Conservation (phyloP, 805 yeast genomes). For the Candida sakaeoensis region DNA sequence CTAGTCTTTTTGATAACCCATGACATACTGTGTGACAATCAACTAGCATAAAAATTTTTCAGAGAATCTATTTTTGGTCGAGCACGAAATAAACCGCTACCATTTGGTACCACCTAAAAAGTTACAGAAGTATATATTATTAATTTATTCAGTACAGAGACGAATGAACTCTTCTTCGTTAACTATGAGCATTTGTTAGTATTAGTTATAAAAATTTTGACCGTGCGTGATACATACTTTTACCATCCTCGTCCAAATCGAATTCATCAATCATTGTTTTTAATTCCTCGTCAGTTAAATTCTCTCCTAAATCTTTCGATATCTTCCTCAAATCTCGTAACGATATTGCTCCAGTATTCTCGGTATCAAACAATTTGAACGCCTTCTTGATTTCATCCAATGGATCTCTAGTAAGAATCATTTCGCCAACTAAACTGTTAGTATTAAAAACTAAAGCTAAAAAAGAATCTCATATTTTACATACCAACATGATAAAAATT, state of each 20-base stretch:
- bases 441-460: conserved; percentile 12
- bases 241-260: conserved; percentile 95
- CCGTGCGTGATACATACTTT: conserved; percentile 59
- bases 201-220: too few relatives aligned
- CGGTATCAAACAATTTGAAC: conserved; percentile 84
- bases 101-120: neutral
- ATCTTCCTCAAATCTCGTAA: conserved; percentile 81
- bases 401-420: conserved; percentile 86
- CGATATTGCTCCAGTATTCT: conserved; percentile 79
- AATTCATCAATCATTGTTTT: conserved; percentile 97
- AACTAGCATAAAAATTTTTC: conserved; percentile 13
- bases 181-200: too few relatives aligned
- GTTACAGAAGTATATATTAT: neutral
- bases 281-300: conserved; percentile 85
- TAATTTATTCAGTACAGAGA: conserved; percentile 66
- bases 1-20: conserved; percentile 25
- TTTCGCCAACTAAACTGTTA: conserved; percentile 59
- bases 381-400: conserved; percentile 89
- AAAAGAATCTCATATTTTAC: conserved; percentile 19
- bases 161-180: conserved; percentile 87
- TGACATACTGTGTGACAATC: conserved; percentile 14
- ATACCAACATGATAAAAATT: conserved; percentile 73
- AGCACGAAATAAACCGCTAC: neutral
- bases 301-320: conserved; percentile 90
- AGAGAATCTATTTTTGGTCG: neutral